Base-by-base conservation (phyloP, 2,329 filamentous ascomycete genomes). In the Aspergillus nomiae region DNA sequence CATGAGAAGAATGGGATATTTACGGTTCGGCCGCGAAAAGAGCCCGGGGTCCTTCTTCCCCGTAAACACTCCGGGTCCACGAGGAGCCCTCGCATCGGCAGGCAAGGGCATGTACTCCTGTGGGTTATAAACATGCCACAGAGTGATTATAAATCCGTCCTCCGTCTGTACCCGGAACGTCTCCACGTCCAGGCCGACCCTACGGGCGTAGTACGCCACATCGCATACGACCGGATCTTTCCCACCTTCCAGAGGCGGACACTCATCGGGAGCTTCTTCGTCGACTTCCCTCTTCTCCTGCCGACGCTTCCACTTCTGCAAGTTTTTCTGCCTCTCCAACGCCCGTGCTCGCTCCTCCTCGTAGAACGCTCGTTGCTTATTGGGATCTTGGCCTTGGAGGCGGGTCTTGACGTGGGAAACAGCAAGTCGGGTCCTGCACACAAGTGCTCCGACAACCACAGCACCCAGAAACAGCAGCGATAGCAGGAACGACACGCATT, bases 41-140 rank as follows among this genome's bases (percentile, higher is more conserved):
- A 80, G 71, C 16, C 75, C 60, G 21, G 19, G 34, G 10, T 69
- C 56, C 41, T 70, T 77, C n/a, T 66, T 69, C 48, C 80, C 79
- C 4, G 80, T 81, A 66, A 94, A 94, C 0, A 90, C 76, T 6
- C 88, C 82, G 0, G 91, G 89, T 0, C 86, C 86, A 4, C 85
- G 84, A 19, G 86, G 74, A 21, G 65, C 66, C 36, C 77, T 71
- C 63, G 76, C 72, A 26, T 70, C 78, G 0, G 81, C 74, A 24
- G 86, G 82, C 41, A 87, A 76, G 1, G 84, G 83, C 0, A 80
- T 82, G 72, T 92, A 90, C 63, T 94, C 90, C 56, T 84, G 86
- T 0, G 94, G 94, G 66, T 97, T 90, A 75, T 92, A 96, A 30
- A 97, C 84, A 75, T 97, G 94, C 89, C 92, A 96, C 1, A 97